Conservation (phyloP, 1,139 yeast species). For the Scheffersomyces stambukii region DNA sequence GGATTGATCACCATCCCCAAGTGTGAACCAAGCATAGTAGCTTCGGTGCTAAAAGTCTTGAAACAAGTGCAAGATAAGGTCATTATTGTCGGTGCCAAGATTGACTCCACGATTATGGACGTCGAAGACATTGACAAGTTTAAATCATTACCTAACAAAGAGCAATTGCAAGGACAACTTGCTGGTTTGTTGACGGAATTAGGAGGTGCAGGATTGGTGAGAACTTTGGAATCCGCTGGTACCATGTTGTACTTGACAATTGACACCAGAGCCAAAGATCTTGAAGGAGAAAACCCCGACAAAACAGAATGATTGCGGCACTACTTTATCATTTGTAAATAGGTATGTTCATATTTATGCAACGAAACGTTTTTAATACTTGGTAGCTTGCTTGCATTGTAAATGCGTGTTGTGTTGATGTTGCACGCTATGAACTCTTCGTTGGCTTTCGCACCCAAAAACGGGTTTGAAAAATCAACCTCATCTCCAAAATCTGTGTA, state of each 20-base stretch:
- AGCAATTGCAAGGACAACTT: conserved; percentile 73
- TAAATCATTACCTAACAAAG: conserved; percentile 69
- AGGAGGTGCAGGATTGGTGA: conserved; percentile 87
- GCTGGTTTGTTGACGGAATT: conserved; percentile 79
- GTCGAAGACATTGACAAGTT: conserved; percentile 53
- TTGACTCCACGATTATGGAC: conserved; percentile 55
- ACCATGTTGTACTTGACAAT: conserved; percentile 69
- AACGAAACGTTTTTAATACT: too few species aligned
- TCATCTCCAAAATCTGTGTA: neutral
- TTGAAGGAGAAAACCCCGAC: conserved; percentile 13
- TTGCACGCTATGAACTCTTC: too few species aligned
- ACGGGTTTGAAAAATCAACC: conserved; percentile 4
- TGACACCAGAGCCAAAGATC: conserved; percentile 53
- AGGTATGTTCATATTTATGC: conserved; percentile 2
- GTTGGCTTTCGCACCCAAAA: too few species aligned
- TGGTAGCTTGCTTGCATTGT: too few species aligned
- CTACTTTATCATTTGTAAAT: conserved; percentile 7
- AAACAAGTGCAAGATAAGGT: conserved; percentile 68
- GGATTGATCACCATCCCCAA: conserved; percentile 70
- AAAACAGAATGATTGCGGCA: conserved; percentile 2
- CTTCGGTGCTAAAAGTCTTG: conserved; percentile 55
- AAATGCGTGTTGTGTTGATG: too few species aligned
- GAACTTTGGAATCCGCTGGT: conserved; percentile 68
- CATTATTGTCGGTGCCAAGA: conserved; percentile 78
- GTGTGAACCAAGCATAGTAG: conserved; percentile 67